Base-by-base conservation (phyloP, 129 eudicot species). In the Scalesia atractyloides region DNA sequence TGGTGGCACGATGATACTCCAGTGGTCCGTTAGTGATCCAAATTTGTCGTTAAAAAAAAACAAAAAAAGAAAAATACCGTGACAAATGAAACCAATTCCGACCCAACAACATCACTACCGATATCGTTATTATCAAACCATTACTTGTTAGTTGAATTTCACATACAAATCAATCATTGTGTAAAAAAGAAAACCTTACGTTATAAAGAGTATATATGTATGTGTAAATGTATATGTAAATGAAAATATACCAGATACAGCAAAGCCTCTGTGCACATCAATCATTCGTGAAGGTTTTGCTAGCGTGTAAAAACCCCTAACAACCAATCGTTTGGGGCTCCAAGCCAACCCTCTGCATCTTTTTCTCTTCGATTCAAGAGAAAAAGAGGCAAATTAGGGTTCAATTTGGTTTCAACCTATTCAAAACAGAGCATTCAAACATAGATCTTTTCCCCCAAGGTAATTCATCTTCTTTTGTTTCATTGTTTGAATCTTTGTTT, bases 291-390 rank as follows among this genome's bases (percentile, higher is more conserved):
- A 78, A 64, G 73, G 51, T 71, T 53, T 68, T 64, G 61, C 53
- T 71, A 41, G 57, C 70, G 64, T 48, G 70, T 77, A 60, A 49
- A 69, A 70, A 12, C 56, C 80, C 80, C 80, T 46, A 16, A 74
- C 83, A 70, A 53, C 66, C 76, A 74, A 48, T 73, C 58, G 75
- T 73, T 73, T 56, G 82, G 82, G 77, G 73, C 19, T 69, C 26
- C 57, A 30, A 41, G 13, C 47, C 26, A 30, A 48, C 47, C 71
- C 39, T 49, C 19, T 33, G 34, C 5, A 44, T 51, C 70, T 16
- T 2, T 18, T 5, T 48, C 15, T 18, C 24, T 46, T 66, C 14
- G 1, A 18, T 39, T 47, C 44, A 48, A 60, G 8, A 15, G 18
- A 77, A 20, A 75, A 1, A 54, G 66, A 69, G 72, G 50, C 67